Evolutionary conservation across 345 rosid species (phyloP), one percentile per base, ranked within the genome.

Genomic region (Arabis alpina): DNA sequence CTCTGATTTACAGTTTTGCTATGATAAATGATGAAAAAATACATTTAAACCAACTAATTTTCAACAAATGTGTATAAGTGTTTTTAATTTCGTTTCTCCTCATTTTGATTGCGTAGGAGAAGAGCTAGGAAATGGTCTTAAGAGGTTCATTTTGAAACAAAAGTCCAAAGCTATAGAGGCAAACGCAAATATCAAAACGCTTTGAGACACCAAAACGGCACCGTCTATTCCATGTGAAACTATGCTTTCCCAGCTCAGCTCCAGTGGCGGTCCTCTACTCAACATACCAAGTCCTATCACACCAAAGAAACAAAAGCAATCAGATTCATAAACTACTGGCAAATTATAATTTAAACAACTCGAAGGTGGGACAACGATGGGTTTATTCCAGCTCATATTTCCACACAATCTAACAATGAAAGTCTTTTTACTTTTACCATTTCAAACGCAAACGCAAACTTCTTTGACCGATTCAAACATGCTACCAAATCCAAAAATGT

Each of bases 201-300:
- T 71, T 61, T 77, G 80, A 8, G 80, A 77, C 48, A 77, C 73
- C 3, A 53, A 54, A 60, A 72, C 69, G 72, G 77, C 73, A 53
- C 73, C 74, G 69, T 72, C 76, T 13, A 66, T 53, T 3, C 77
- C 80, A 72, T 77, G 80, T 30, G 77, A 66, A 13, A n/a, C 19
- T 41, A 66, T 60, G 70, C 74, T 77, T 61, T 72, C 76, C 73
- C 64, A 72, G 77, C 73, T 77, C 64, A 77, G 54, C 67, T 87
- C 94, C 77, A 91, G 71, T 50, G 94, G 90, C 10, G 85, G 82
- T 42, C 94, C 90, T 68, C 78, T 83, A 8, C 75, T 82, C 49
- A 93, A 63, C 59, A 70, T 80, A 40, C 80, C 89, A 52, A 91
- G 94, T 52, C 98, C 97, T 93, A 76, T 74, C 54, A 24, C 51